Conservation (phyloP, 805 yeast genomes). For the Henningerozyma blattae region DNA sequence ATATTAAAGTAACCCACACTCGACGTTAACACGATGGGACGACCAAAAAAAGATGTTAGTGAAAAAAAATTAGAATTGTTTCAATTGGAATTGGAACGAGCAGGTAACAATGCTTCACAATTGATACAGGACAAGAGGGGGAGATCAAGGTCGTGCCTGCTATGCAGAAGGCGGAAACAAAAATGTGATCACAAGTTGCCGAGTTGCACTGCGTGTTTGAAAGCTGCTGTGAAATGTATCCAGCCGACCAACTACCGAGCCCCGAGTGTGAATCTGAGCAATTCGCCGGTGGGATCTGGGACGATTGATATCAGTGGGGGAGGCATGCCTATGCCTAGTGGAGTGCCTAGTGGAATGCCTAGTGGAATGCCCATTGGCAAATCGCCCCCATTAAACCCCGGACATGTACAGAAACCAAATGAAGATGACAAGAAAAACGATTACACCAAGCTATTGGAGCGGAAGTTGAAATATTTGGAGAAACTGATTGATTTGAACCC, state of each 20-base stretch:
- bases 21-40: too few relatives aligned
- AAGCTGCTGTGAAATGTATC: slow-evolving; percentile 47
- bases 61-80: slow-evolving; percentile 23
- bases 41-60: slow-evolving; percentile 25
- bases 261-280: too few relatives aligned
- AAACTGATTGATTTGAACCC: slow-evolving; percentile 25
- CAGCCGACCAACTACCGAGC: slow-evolving; percentile 48
- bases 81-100: slow-evolving; percentile 23
- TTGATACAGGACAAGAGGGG: slow-evolving; percentile 36
- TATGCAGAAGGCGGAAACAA: slow-evolving; percentile 48
- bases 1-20: too few relatives aligned
- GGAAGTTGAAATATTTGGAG: slow-evolving; percentile 41
- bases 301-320: too few relatives aligned
- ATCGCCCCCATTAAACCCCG: too few relatives aligned
- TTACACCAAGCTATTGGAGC: slow-evolving; percentile 45
- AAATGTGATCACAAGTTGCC: slow-evolving; percentile 57
- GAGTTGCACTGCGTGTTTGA: slow-evolving; percentile 52
- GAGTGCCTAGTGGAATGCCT: too few relatives aligned
- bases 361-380: too few relatives aligned
- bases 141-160: slow-evolving; percentile 42
- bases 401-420: slow-evolving; percentile 3
- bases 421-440: slow-evolving; percentile 38
- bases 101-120: slow-evolving; percentile 18
- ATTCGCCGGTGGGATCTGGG: too few relatives aligned
- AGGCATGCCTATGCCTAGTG: too few relatives aligned